Evolutionary conservation across 345 rosid genomes (phyloP).

Genomic region (Mercurialis annua): DNA sequence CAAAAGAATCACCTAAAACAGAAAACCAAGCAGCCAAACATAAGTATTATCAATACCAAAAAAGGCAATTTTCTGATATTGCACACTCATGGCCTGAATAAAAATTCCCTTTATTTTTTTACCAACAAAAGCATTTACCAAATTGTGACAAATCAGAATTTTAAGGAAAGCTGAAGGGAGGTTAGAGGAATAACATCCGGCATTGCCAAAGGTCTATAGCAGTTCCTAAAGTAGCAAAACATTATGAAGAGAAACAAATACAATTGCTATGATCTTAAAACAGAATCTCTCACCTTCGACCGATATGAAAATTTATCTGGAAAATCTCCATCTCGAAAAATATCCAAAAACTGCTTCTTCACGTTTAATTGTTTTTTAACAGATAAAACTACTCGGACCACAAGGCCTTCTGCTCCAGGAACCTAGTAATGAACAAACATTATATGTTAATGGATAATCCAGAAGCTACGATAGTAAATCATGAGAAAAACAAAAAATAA

Average conservation of each 20-base stretch:
- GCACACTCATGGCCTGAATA: not conserved
- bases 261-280: constrained; percentile 9
- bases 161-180: not conserved
- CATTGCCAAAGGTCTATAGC: not conserved
- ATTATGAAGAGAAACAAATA: constrained; percentile 3
- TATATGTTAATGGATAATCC: constrained; percentile 12
- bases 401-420: constrained; percentile 44
- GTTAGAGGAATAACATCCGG: not conserved
- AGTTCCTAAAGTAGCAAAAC: not conserved
- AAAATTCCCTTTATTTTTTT: not conserved
- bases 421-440: constrained; percentile 36
- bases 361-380: constrained; percentile 38
- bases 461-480: not conserved
- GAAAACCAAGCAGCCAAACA: not conserved
- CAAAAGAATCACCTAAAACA: constrained; percentile 26
- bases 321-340: constrained; percentile 35
- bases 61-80: constrained; percentile 1
- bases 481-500: no score
- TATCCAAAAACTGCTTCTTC: constrained; percentile 35
- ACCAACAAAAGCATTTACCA: not conserved
- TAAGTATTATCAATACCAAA: not conserved
- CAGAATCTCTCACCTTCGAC: constrained; percentile 48
- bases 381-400: constrained; percentile 49
- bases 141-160: not conserved
- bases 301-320: constrained; percentile 50